Conservation (phyloP, 1,284 basidiomycete genomes). For the Trichosporon sp. region DNA sequence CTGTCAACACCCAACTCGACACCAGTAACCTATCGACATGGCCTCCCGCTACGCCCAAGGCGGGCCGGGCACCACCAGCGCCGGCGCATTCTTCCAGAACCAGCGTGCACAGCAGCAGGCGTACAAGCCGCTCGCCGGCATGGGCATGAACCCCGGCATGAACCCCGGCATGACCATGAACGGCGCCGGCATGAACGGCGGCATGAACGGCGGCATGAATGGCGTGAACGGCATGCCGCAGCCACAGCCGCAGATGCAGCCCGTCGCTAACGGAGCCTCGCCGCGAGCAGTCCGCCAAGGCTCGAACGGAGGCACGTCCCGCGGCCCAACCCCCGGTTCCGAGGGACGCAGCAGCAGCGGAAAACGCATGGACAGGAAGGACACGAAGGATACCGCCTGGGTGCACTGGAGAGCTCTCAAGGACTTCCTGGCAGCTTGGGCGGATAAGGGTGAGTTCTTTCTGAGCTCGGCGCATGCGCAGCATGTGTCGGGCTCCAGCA, state of each 20-base stretch:
- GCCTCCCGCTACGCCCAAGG: conserved; percentile 5
- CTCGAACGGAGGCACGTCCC: background rate
- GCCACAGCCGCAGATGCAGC: conserved; percentile 11
- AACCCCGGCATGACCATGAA: background rate
- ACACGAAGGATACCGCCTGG: conserved; percentile 48
- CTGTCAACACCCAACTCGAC: background rate
- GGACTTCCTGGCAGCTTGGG: conserved; percentile 51
- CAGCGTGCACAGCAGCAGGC: conserved; percentile 5
- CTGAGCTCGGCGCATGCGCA: background rate
- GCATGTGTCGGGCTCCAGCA: too few relatives aligned
- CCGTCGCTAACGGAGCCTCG: background rate
- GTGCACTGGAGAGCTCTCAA: conserved; percentile 55
- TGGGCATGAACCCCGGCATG: conserved; percentile 15
- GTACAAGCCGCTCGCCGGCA: background rate
- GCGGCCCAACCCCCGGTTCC: background rate
- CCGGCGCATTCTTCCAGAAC: conserved; percentile 16
- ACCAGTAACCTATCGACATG: conserved; percentile 13
- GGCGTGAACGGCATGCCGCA: background rate
- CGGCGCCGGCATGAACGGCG: conserved; percentile 13
- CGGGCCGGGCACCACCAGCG: conserved; percentile 12
- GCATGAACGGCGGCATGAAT: background rate
- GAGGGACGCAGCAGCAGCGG: background rate
- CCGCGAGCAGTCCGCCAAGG: background rate
- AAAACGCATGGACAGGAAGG: conserved; percentile 27
- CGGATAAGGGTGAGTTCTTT: conserved; percentile 50